Base-by-base conservation (phyloP, 495 filamentous ascomycete species). In the Aspergillus sparsus region DNA sequence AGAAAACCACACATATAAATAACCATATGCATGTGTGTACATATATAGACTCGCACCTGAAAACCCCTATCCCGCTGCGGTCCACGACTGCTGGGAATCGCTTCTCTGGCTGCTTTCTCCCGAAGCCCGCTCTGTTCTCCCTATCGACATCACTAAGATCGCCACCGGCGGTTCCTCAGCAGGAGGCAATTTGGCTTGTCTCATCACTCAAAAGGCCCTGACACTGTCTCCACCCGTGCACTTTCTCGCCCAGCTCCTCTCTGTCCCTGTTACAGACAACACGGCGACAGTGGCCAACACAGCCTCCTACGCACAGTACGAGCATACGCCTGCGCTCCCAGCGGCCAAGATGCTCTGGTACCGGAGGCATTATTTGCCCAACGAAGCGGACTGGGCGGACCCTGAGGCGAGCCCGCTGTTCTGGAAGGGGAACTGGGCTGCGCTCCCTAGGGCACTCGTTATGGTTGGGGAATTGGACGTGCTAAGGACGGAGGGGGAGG, bases 261-360 rank as follows among this genome's bases (percentile, higher is more conserved):
- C 80, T 34, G 83, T 85, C 13, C 83, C 83, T 0, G 83, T 85
- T 2, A 83, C 76, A 4, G 83, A 85, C 47, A 85, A 85, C 67
- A 83, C 80, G 0, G 81, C 82, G 15, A 70, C 67, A 2, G 65
- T 77, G 6, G 64, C 62, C 7, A 81, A 70, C 62, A 83, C 71
- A 56, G 63, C 65, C 16, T 77, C 80, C 12, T 85, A 80, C 70
- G 74, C 70, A 32, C 72, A 71, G 16, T 83, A 82, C 62, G 71
- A 84, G 58, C 69, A 75, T 58, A 74, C 77, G 1, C 75, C 80
- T 0, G 83, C 80, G 1, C 68, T 85, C 2, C 79, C 81, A 0
- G 79, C 82, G 0, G 68, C 63, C 6, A 85, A 84, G 64, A 85
- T 85, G 82, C 64, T 82, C 51, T 85, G 83, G 83, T 85, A 83